Conservation (phyloP, 225 moss, liverwort and hornwort genomes). For the Takakia lepidozioides region DNA sequence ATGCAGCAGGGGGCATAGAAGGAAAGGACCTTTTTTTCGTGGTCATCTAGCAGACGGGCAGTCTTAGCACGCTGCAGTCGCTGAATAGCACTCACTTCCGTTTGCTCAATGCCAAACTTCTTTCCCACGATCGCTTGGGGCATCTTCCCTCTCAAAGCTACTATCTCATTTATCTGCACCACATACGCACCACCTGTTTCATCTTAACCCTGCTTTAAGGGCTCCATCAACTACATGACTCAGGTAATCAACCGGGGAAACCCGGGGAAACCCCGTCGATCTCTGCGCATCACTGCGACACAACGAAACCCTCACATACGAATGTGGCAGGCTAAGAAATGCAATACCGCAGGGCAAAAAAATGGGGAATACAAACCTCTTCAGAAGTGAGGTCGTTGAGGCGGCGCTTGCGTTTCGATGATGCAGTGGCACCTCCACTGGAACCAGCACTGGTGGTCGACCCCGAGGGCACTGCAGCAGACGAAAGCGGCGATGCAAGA, state of each 20-base stretch:
- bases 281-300: no score
- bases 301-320: no score
- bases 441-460: conserved; percentile 66
- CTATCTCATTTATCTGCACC: conserved; percentile 63
- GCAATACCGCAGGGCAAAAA: no score
- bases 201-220: no score
- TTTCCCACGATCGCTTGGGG: conserved; percentile 76
- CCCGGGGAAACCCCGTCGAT: no score
- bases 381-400: conserved; percentile 62
- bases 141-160: conserved; percentile 63
- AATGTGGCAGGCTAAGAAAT: no score
- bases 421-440: conserved; percentile 55
- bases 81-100: conserved; percentile 81
- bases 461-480: conserved; percentile 53
- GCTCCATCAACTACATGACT: no score
- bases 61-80: conserved; percentile 96
- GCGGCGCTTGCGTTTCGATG: conserved; percentile 64
- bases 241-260: no score
- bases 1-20: background rate
- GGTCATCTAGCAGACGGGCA: conserved; percentile 77
- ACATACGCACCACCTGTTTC: no score
- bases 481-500: no score
- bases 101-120: conserved; percentile 81
- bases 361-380: no score
- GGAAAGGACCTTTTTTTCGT: conserved; percentile 71